phyloP scores from a whole-genome alignment of 805 yeast species.

The Kazachstania psychrophila region DNA sequence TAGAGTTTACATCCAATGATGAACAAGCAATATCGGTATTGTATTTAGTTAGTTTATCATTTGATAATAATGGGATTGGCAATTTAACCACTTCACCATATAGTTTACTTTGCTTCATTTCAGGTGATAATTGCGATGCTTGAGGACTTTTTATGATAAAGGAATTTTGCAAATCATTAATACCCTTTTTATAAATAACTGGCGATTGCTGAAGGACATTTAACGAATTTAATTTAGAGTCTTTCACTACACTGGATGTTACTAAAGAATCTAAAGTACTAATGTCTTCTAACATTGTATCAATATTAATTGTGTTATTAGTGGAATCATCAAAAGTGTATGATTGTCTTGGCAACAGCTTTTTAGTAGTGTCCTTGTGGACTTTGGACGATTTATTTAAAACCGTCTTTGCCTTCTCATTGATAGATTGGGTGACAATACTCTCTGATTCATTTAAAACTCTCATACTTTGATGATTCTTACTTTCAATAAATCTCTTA shows the following conservation, averaged over 20 bases:
- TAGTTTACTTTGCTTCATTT: background rate
- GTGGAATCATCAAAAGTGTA: background rate
- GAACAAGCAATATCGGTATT: no score
- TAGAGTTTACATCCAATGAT: no score
- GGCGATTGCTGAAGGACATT: constrained; percentile 19
- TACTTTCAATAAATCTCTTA: background rate
- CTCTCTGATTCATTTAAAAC: background rate
- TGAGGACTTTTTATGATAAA: constrained; percentile 1
- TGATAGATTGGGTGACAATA: no score
- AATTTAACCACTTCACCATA: background rate
- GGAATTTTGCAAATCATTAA: constrained; percentile 28
- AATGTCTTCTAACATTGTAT: constrained; percentile 18
- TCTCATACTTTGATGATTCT: background rate
- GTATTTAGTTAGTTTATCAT: background rate
- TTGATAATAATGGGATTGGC: no score
- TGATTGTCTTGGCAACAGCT: background rate
- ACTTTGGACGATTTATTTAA: no score
- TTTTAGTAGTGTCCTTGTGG: background rate
- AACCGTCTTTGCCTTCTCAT: no score
- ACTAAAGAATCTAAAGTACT: constrained; percentile 19
- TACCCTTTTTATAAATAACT: constrained; percentile 37
- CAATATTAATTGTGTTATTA: constrained; percentile 1
- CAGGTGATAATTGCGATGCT: background rate
- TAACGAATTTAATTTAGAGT: constrained; percentile 9
- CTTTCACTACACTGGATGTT: constrained; percentile 22